Base-by-base conservation (phyloP, 306 rosid species). In the Pterocarpus santalinus region DNA sequence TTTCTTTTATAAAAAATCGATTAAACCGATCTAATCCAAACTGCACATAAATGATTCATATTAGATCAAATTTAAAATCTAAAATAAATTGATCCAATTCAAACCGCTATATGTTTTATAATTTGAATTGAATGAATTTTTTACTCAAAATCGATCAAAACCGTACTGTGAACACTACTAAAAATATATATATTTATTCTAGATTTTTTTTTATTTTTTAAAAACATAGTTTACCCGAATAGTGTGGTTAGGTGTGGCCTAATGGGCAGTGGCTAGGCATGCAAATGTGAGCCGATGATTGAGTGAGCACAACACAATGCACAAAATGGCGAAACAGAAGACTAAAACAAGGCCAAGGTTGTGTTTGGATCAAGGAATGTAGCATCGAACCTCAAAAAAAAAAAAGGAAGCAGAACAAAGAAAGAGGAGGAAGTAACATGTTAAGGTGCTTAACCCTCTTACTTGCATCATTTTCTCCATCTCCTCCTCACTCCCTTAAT, bases 401-500 rank as follows among this genome's bases (percentile, higher is more conserved):
- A 16, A 16, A 4, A 2, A 22, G 8, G 3, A 39, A 64, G 13
- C 46, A 32, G 57, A 38, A 72, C 15, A 2, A 0, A 4, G 15
- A 57, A 58, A 69, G 57, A 78, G 15, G 15, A 7, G 38, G 41
- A 35, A 68, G 2, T 5, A 46, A 36, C 14, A 75, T 90, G 58
- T 41, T 87, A 84, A 76, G 86, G 3, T 83, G 83, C 83, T 65
- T 83, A 44, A 72, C 10, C 4, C 7, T 3, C 10, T n/a, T 36
- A 14, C 7, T 36, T 2, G 51, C 53, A 88, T 89, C 92, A 83
- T 84, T 76, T 65, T 81, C 86, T 43, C 51, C 87, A 9, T 69
- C 89, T 52, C 82, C 89, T 52, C 82, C 84, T 14, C 16, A 78
- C 69, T 83, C 88, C 74, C 76, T 90, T 87, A 82, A 66, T 87